Evolutionary conservation across 2,329 filamentous ascomycete genomes (phyloP).

Genomic region (Xylariaceae sp.): DNA sequence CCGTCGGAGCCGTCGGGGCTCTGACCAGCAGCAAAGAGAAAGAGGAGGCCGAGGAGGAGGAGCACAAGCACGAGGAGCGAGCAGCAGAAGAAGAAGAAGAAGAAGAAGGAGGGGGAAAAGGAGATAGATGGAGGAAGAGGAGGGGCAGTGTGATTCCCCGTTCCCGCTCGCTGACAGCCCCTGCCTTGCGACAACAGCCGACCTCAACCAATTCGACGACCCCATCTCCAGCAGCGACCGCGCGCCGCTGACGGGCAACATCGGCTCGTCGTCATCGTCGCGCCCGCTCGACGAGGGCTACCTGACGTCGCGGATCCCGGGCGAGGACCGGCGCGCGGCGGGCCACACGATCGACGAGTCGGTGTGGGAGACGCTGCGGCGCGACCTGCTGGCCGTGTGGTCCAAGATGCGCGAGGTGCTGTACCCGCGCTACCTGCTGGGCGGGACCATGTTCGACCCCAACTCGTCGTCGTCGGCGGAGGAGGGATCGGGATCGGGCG

Average conservation of each 20-base stretch:
- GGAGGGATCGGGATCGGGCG: too few relatives aligned
- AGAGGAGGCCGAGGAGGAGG: too few relatives aligned
- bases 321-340: conserved; percentile 83
- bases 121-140: too few relatives aligned
- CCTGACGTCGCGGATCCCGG: conserved; percentile 81
- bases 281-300: conserved; percentile 65
- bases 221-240: conserved; percentile 65
- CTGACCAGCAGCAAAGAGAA: too few relatives aligned
- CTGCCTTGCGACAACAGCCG: too few relatives aligned
- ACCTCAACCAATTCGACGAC: conserved; percentile 89
- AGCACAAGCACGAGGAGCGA: too few relatives aligned
- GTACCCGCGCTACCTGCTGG: conserved; percentile 88
- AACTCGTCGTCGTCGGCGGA: neutral
- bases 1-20: too few relatives aligned
- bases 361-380: conserved; percentile 93
- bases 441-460: conserved; percentile 58
- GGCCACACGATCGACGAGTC: conserved; percentile 94
- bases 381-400: conserved; percentile 90
- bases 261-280: conserved; percentile 54
- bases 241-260: conserved; percentile 77
- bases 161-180: neutral
- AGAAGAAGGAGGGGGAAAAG: too few relatives aligned
- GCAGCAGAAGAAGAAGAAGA: too few relatives aligned
- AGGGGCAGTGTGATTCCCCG: too few relatives aligned
- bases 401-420: conserved; percentile 97